Evolutionary conservation across 2,329 filamentous ascomycete genomes (phyloP).

Genomic region (Aspergillus aculeatinus): DNA sequence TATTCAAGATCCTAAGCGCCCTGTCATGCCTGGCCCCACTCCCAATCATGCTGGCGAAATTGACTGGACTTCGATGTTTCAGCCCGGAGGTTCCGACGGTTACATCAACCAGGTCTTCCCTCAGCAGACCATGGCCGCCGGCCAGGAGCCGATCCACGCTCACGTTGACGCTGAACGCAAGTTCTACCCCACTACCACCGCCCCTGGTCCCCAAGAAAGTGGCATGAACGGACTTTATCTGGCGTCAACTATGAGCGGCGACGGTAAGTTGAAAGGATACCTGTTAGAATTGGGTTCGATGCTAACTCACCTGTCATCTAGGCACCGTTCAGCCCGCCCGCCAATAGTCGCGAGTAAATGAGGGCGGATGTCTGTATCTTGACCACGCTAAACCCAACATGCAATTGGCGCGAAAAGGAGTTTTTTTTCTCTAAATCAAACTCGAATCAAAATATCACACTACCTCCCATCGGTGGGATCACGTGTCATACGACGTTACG

Average conservation of each 20-base stretch:
- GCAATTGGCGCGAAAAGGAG: slow-evolving; percentile 60
- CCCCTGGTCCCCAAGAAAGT: slow-evolving; percentile 39
- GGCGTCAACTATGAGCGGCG: slow-evolving; percentile 49
- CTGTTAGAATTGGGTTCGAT: background rate
- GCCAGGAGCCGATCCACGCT: slow-evolving; percentile 68
- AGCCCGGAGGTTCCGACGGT: slow-evolving; percentile 66
- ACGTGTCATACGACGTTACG: slow-evolving; percentile 8
- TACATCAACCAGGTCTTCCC: slow-evolving; percentile 63
- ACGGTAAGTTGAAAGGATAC: slow-evolving; percentile 37
- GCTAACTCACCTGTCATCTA: slow-evolving; percentile 26
- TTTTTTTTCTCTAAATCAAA: background rate
- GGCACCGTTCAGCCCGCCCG: slow-evolving; percentile 56
- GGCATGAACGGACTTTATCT: slow-evolving; percentile 50
- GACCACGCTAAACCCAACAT: slow-evolving; percentile 68
- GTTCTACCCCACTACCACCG: slow-evolving; percentile 51
- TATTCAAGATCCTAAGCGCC: slow-evolving; percentile 43
- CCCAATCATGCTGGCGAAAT: slow-evolving; percentile 58
- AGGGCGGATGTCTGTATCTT: slow-evolving; percentile 56
- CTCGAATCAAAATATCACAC: background rate
- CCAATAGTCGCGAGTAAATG: slow-evolving; percentile 44
- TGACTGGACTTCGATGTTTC: slow-evolving; percentile 79
- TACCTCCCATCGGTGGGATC: background rate
- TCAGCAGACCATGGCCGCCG: slow-evolving; percentile 63
- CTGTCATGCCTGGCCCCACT: slow-evolving; percentile 61
- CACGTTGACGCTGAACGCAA: slow-evolving; percentile 58